Conservation (phyloP, 2,329 filamentous ascomycete genomes). For the Paraphoma sp. region DNA sequence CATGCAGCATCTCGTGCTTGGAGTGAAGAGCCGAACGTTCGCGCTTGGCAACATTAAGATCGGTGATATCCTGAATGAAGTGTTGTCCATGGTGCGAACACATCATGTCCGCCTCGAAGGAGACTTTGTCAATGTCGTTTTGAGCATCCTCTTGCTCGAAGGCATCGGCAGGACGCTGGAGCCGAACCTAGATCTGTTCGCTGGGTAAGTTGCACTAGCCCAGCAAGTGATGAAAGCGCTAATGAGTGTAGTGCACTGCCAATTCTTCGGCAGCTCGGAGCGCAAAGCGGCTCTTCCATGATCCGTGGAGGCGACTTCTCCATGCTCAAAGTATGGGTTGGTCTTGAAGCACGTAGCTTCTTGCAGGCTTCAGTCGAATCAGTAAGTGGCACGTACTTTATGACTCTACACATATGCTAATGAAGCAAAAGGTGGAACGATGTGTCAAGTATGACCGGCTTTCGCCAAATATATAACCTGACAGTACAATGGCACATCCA, state of each 20-base stretch:
- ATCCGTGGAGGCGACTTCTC: slow-evolving; percentile 57
- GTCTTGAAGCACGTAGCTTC: slow-evolving; percentile 86
- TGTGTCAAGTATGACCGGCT: slow-evolving; percentile 92
- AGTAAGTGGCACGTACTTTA: slow-evolving; percentile 58
- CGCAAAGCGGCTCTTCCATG: slow-evolving; percentile 70
- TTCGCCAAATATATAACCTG: slow-evolving; percentile 73
- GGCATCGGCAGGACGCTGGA: slow-evolving; percentile 90
- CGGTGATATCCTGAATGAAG: slow-evolving; percentile 90
- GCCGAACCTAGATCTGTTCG: slow-evolving; percentile 85
- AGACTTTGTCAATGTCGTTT: slow-evolving; percentile 97
- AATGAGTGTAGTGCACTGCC: slow-evolving; percentile 72
- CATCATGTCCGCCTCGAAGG: slow-evolving; percentile 96
- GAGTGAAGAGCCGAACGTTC: slow-evolving; percentile 88
- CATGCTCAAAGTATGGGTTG: slow-evolving; percentile 91
- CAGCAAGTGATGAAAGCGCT: neutral
- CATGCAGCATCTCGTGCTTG: slow-evolving; percentile 94
- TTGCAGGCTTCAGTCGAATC: slow-evolving; percentile 90
- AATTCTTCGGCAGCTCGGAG: slow-evolving; percentile 85
- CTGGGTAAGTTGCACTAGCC: slow-evolving; percentile 58
- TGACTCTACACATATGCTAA: slow-evolving; percentile 5
- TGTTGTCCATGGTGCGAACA: slow-evolving; percentile 85
- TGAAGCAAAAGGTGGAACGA: slow-evolving; percentile 69
- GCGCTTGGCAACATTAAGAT: slow-evolving; percentile 95
- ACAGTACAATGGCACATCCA: neutral
- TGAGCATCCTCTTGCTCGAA: slow-evolving; percentile 91